Conservation (phyloP, 2,329 filamentous ascomycete species). For the Neoarthrinium moseri region DNA sequence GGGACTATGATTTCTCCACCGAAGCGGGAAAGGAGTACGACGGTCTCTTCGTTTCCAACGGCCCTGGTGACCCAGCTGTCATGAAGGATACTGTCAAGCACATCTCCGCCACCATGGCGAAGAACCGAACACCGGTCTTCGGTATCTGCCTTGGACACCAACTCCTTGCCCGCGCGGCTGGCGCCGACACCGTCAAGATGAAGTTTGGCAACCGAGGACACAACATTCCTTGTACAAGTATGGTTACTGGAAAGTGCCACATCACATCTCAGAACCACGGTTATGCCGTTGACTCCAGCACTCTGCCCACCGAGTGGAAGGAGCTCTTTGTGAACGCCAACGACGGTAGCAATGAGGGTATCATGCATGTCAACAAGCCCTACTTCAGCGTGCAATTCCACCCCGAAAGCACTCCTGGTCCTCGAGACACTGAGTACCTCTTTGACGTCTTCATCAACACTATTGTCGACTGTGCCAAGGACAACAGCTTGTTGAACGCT, state of each 20-base stretch:
- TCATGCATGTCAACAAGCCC: slow-evolving; percentile 79
- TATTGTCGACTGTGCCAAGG: slow-evolving; percentile 69
- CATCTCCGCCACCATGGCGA: slow-evolving; percentile 72
- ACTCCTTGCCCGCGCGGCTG: slow-evolving; percentile 82
- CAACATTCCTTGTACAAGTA: slow-evolving; percentile 96
- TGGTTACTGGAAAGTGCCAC: slow-evolving; percentile 94
- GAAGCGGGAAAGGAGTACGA: slow-evolving; percentile 84
- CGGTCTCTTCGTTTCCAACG: slow-evolving; percentile 96
- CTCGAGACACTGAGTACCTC: slow-evolving; percentile 91
- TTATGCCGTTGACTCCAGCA: slow-evolving; percentile 82
- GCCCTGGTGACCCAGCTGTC: slow-evolving; percentile 89
- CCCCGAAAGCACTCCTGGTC: slow-evolving; percentile 93
- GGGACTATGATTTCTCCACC: slow-evolving; percentile 86
- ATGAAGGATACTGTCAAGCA: slow-evolving; percentile 78
- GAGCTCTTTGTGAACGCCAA: slow-evolving; percentile 98
- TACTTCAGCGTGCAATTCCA: slow-evolving; percentile 99
- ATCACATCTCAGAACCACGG: slow-evolving; percentile 99
- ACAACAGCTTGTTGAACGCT: slow-evolving; percentile 64
- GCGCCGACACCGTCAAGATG: slow-evolving; percentile 88
- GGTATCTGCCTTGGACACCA: slow-evolving; percentile 97
- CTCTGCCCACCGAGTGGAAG: slow-evolving; percentile 76
- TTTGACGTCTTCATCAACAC: slow-evolving; percentile 96
- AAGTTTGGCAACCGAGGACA: slow-evolving; percentile 99
- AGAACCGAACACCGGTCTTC: slow-evolving; percentile 84
- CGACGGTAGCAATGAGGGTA: slow-evolving; percentile 96